Evolutionary conservation across 2,329 filamentous ascomycete species (phyloP).

Genomic region (Beauveria varroae): DNA sequence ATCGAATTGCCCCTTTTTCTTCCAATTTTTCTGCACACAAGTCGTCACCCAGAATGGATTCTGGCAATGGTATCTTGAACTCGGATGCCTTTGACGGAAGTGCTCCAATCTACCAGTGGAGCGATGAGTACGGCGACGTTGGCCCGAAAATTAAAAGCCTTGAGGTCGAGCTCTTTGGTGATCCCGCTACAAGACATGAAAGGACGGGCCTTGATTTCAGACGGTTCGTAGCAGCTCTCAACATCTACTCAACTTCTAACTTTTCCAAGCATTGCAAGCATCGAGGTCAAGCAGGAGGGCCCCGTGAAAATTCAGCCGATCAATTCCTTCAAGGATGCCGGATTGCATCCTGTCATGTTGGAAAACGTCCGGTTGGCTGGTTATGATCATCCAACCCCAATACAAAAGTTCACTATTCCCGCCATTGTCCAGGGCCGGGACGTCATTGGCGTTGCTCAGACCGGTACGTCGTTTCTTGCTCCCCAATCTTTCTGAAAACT

Average conservation of each 20-base stretch:
- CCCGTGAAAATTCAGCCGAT: slow-evolving; percentile 42
- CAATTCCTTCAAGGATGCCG: slow-evolving; percentile 62
- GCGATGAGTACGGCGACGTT: slow-evolving; percentile 78
- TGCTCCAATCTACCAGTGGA: slow-evolving; percentile 72
- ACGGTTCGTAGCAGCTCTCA: slow-evolving; percentile 37
- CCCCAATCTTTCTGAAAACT: neutral
- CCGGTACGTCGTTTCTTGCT: slow-evolving; percentile 52
- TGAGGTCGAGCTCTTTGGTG: slow-evolving; percentile 68
- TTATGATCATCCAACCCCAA: slow-evolving; percentile 71
- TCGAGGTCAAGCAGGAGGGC: slow-evolving; percentile 52
- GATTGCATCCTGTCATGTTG: slow-evolving; percentile 76
- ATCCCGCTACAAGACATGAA: slow-evolving; percentile 39
- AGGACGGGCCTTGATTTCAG: slow-evolving; percentile 55
- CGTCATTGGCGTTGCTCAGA: slow-evolving; percentile 85
- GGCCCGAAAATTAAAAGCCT: slow-evolving; percentile 64
- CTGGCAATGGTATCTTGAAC: neutral
- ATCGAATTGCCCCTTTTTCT: neutral
- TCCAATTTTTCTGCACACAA: neutral
- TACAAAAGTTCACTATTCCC: slow-evolving; percentile 80
- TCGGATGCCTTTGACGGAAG: slow-evolving; percentile 38
- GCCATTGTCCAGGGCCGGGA: slow-evolving; percentile 71
- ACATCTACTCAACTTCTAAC: slow-evolving; percentile 13
- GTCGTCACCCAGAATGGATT: no score
- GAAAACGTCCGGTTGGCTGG: slow-evolving; percentile 67
- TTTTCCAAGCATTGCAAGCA: slow-evolving; percentile 41